phyloP scores from a whole-genome alignment of 495 filamentous ascomycete species.

The Evernia prunastri region DNA sequence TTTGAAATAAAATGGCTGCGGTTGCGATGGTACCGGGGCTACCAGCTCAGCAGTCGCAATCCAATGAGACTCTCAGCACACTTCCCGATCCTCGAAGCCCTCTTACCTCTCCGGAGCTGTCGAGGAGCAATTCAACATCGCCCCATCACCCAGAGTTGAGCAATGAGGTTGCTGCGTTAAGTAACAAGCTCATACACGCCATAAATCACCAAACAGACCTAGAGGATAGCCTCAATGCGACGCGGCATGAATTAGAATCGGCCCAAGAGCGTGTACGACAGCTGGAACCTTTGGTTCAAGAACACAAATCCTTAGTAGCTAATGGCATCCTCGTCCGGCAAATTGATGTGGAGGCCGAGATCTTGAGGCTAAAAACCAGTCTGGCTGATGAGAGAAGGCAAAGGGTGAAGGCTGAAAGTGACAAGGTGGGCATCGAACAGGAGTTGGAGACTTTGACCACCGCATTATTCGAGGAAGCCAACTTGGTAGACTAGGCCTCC shows the following conservation, averaged over 20 bases:
- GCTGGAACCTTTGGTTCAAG: constrained; percentile 60
- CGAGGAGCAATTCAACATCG: constrained; percentile 34
- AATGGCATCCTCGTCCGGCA: constrained; percentile 64
- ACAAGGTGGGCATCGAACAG: constrained; percentile 65
- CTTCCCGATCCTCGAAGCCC: constrained; percentile 45
- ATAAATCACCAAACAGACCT: constrained; percentile 95
- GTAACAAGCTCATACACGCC: constrained; percentile 90
- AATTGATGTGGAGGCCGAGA: constrained; percentile 61
- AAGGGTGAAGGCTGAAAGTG: constrained; percentile 56
- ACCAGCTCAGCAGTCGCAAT: constrained; percentile 31
- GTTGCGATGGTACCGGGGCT: constrained; percentile 23
- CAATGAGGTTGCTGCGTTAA: constrained; percentile 82
- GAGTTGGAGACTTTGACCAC: constrained; percentile 87
- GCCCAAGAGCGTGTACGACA: constrained; percentile 59
- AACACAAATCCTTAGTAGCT: constrained; percentile 65
- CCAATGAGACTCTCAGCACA: constrained; percentile 44
- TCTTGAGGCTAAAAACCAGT: constrained; percentile 60
- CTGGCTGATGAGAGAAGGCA: constrained; percentile 56
- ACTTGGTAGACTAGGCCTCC: constrained; percentile 50
- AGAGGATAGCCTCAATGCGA: constrained; percentile 78
- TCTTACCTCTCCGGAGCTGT: constrained; percentile 32
- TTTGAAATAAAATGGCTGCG: constrained; percentile 26
- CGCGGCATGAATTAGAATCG: constrained; percentile 76
- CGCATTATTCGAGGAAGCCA: constrained; percentile 91
- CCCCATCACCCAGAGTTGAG: constrained; percentile 71